Base-by-base conservation (phyloP, 768 basidiomycete species). In the Boletus sensibilis region DNA sequence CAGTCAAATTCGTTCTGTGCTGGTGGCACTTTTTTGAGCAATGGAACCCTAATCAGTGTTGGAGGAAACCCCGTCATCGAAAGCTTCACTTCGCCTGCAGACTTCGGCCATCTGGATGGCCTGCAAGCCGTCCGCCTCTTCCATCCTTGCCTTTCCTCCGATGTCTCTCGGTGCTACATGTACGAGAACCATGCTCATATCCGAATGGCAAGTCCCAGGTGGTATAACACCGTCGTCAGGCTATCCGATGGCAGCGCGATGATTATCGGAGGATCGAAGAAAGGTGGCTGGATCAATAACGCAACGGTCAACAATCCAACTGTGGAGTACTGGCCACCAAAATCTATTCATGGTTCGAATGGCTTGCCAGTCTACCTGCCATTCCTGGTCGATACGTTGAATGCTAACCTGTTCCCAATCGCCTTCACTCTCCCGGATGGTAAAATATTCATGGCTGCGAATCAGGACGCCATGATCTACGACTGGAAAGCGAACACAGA, bases 251-350 rank as follows among this genome's bases (percentile, higher is more conserved):
- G 90, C n/a, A 89, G 88, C 62, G 87, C 82, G 1, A 88, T 91
- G 82, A 87, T 93, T 43, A 79, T 93, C 41, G 90, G 90, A 1
- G 91, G 91, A 16, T 88, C 90, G 9, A 84, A 79, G 61, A 88
- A 84, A 67, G 90, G 90, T 9, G 91, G 90, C 11, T 92, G 90
- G 89, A 91, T 91, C 59, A 92, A 92, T 67, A 92, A 92, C 53
- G 79, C 76, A 25, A 89, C 88, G 4, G 81, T 82, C 56, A 89
- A 91, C 74, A 92, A 92, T 65, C 90, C 90, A 4, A 91, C 88
- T 0, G 71, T 89, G 59, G 89, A 92, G 70, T 94, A 82, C 72
- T 94, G 79, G 68, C 92, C 92, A 31, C 87, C 92, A 1, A 93
- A 94, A 69, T 75, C 77, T 52, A 83, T 91, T 46, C 78, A 85